A percentile compares a stretch with the other conserved stretches of the same genome.
phyloP scores from a whole-genome alignment of 345 rosid species.

The Acer campestre region DNA sequence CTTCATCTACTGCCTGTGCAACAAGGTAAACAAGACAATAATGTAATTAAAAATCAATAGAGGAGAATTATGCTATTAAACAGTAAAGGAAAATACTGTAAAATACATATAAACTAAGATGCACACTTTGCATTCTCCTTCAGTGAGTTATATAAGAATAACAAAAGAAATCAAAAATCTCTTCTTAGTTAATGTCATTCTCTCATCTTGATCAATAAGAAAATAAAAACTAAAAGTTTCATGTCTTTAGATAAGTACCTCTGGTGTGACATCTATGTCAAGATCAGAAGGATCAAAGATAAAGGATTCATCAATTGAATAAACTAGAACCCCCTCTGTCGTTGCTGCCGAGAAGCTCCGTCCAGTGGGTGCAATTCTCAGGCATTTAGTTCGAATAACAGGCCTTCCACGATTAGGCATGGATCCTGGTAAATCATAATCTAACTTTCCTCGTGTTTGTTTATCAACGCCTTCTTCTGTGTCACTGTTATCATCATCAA shows the following conservation, averaged over 20 bases:
- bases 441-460: conserved; percentile 74
- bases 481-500: conserved; percentile 84
- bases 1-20: conserved; percentile 76
- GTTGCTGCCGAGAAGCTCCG: conserved; percentile 91
- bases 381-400: conserved; percentile 72
- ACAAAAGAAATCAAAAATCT: neutral
- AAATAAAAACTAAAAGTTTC: neutral
- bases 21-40: conserved; percentile 2
- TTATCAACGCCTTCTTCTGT: conserved; percentile 80
- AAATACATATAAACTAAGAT: neutral
- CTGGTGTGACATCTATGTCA: conserved; percentile 95
- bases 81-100: neutral
- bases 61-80: neutral
- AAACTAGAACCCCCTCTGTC: conserved; percentile 94
- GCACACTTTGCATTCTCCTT: neutral
- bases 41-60: neutral
- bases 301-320: conserved; percentile 84
- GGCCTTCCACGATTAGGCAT: conserved; percentile 83
- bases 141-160: neutral
- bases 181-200: no score
- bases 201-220: neutral
- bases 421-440: conserved; percentile 89
- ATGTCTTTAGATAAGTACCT: conserved; percentile 46
- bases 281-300: conserved; percentile 98
- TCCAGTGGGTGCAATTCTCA: conserved; percentile 94